Evolutionary conservation across 768 basidiomycete species (phyloP).

Genomic region (Cantharellus cinnabarinus): DNA sequence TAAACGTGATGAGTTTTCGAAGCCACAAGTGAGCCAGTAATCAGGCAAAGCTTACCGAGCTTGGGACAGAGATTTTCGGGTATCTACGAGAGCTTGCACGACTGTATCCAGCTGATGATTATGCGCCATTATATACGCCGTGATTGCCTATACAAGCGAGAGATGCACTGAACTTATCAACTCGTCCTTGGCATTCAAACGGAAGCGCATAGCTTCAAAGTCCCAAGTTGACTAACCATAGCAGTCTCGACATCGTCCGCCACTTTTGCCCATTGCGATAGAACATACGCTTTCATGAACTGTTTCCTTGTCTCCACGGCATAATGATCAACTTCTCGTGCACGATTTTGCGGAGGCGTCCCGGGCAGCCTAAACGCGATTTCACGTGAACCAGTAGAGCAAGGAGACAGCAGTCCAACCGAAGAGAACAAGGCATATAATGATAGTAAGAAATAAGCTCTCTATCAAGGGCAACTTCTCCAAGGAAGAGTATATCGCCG

Average conservation of each 20-base stretch:
- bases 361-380: slow-evolving; percentile 37
- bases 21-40: neutral
- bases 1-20: neutral
- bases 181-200: neutral
- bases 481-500: neutral
- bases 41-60: slow-evolving; percentile 36
- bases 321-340: slow-evolving; percentile 69
- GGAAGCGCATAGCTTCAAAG: neutral
- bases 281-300: slow-evolving; percentile 70
- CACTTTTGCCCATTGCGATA: slow-evolving; percentile 73
- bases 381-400: slow-evolving; percentile 3
- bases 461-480: neutral
- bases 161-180: neutral
- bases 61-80: slow-evolving; percentile 48
- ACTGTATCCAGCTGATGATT: slow-evolving; percentile 65
- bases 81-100: slow-evolving; percentile 38
- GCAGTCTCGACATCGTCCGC: slow-evolving; percentile 68
- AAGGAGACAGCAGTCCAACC: neutral
- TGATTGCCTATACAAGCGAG: slow-evolving; percentile 43
- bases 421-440: neutral
- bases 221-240: slow-evolving; percentile 28
- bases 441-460: neutral
- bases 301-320: slow-evolving; percentile 83
- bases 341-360: slow-evolving; percentile 63
- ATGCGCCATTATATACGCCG: slow-evolving; percentile 68